Conservation (phyloP, 2,329 filamentous ascomycete species). For the Exophiala aquamarina region DNA sequence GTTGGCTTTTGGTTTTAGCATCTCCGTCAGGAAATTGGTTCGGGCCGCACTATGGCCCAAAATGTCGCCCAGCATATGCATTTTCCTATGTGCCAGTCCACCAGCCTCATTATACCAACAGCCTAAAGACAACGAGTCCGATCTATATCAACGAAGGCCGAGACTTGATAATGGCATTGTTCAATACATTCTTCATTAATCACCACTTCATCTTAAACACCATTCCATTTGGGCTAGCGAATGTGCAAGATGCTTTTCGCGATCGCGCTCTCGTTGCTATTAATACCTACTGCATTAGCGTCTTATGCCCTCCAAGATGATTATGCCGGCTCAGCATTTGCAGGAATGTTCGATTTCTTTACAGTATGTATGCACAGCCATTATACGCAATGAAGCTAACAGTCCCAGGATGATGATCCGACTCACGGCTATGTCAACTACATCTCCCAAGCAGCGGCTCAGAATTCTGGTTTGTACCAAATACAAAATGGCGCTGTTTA, state of each 20-base stretch:
- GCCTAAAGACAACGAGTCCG: constrained; percentile 1
- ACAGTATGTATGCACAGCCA: constrained; percentile 35
- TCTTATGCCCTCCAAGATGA: constrained; percentile 48
- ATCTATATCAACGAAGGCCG: constrained; percentile 14
- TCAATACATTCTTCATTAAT: constrained; percentile 4
- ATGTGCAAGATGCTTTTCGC: constrained; percentile 17
- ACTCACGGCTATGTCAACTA: constrained; percentile 77
- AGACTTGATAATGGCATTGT: constrained; percentile 7
- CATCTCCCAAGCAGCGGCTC: constrained; percentile 58
- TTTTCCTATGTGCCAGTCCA: constrained; percentile 7
- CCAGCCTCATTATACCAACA: constrained; percentile 17
- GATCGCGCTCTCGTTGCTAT: constrained; percentile 12
- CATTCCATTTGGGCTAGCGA: background rate
- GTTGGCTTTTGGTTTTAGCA: constrained; percentile 9
- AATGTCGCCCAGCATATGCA: constrained; percentile 11
- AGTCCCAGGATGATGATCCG: constrained; percentile 56
- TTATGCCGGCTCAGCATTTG: constrained; percentile 49
- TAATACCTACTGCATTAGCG: constrained; percentile 27
- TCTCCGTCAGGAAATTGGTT: background rate
- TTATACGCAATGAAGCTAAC: background rate
- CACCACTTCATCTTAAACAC: background rate
- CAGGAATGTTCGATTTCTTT: constrained; percentile 54
- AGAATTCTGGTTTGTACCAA: constrained; percentile 57
- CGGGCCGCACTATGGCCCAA: constrained; percentile 9
- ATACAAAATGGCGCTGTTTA: constrained; percentile 59